Evolutionary conservation across 2,329 filamentous ascomycete species (phyloP), one percentile per base, ranked within the genome.

Genomic region (Ambrosiella xylebori): DNA sequence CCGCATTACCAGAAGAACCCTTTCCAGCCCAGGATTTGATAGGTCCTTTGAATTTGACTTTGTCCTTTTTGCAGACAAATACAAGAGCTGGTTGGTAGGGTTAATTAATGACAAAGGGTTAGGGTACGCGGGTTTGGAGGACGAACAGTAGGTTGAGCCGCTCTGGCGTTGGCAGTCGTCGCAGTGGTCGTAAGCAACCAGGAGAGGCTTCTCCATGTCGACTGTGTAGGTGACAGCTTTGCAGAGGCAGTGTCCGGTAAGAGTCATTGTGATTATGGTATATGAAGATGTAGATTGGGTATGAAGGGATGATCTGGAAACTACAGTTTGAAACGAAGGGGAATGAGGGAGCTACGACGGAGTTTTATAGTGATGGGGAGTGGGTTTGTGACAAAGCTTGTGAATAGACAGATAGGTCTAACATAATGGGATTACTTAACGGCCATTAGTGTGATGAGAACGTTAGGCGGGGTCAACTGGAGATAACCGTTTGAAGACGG

Each of bases 121-220:
- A 13, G n/a, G 36, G n/a, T 9, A 27, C 27, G 27, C 36, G n/a
- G 15, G 27, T n/a, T 49, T 41, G 8, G 55, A 54, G 17, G 53
- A 66, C 76, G 62, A 69, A 81, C 79, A 85, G 69, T 85, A 85
- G 59, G 82, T 84, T 15, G 80, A 84, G 63, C 82, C 82, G 55
- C 71, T 77, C 71, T 85, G 82, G 66, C 82, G 80, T 71, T 85
- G 82, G 75, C 82, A 85, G 70, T 85, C 82, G 66, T 85, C 82
- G 65, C 82, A 85, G 73, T 85, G 82, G 67, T 85, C 84, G 68
- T 85, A 85, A 62, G 77, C 82, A 56, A 78, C 79, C 68, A 77
- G 49, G 57, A 77, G 65, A 57, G 76, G 76, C 54, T 69, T 71
- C 35, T 78, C 76, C 60, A 76, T 69, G 67, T 76, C 74, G 55